Evolutionary conservation across 768 basidiomycete species (phyloP), one percentile per base, ranked within the genome.

Genomic region (Lactarius deliciosus): DNA sequence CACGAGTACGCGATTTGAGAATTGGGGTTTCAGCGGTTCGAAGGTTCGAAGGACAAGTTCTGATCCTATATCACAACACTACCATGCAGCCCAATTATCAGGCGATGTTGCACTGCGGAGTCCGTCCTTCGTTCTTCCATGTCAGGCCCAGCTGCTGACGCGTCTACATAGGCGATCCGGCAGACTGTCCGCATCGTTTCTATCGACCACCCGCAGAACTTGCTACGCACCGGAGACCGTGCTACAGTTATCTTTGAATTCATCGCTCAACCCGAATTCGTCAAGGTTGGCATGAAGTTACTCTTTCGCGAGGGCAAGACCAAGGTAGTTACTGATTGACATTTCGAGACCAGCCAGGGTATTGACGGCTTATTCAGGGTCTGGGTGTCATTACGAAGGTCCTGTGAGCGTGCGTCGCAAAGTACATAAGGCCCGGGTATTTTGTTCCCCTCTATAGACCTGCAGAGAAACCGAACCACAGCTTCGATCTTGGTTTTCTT

Each of bases 201-300:
- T 50, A 92, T 95, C 83, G 95, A 98, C 73, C 89, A 94, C 70
- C 91, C 93, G 8, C 89, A 92, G 73, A 90, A 90, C 15, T 81
- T 96, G 43, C 80, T 99, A 34, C 88, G 96, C 22, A 99, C 96
- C 0, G 97, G 97, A 5, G 97, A 99, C 74, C 85, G 95, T 38
- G 93, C 94, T 3, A 94, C 89, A 3, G 94, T 98, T n/a, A 84
- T 85, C 40, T 98, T 98, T 72, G 93, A 98, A 78, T 96, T 98
- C 73, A 92, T 96, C 63, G 89, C 91, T 16, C 89, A 91, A 62
- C 90, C 93, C 0, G 96, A 97, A 80, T 96, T 88, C 74, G 81
- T 98, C 69, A 95, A 96, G 75, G 89, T 89, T 71, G 96, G 96
- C 32, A 93, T 92, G 89, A 94, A 95, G 77, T 81, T 96, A 28